phyloP scores from a whole-genome alignment of 202 grass and related monocot species.

The Saccharum hybrid region DNA sequence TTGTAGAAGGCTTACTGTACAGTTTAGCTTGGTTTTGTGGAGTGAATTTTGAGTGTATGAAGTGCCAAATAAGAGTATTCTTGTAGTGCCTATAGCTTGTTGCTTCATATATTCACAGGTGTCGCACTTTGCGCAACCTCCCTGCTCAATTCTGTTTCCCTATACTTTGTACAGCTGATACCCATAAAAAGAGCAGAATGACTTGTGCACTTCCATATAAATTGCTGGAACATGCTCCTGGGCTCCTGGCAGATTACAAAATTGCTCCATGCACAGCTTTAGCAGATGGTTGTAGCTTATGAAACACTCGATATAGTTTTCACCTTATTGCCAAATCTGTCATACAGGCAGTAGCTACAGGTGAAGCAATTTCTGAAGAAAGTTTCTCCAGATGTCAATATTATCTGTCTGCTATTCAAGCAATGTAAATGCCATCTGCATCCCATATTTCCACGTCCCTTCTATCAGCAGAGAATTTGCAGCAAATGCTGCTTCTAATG shows the following conservation, averaged over 20 bases:
- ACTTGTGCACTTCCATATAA: background rate
- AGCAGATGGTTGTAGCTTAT: background rate
- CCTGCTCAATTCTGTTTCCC: constrained; percentile 21
- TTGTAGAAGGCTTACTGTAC: constrained; percentile 38
- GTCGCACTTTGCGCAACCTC: constrained; percentile 3
- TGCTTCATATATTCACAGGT: constrained; percentile 22
- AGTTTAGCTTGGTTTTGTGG: constrained; percentile 30
- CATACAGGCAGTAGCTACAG: constrained; percentile 1
- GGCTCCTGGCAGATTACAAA: background rate
- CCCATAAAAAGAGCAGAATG: background rate
- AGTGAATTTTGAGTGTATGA: constrained; percentile 32
- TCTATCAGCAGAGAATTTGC: background rate
- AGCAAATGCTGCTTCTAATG: background rate
- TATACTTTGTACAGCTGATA: background rate
- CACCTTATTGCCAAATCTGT: constrained; percentile 7
- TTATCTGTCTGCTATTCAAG: background rate
- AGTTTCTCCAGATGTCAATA: constrained; percentile 7
- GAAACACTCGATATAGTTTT: background rate
- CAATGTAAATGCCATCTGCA: background rate
- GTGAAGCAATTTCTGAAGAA: constrained; percentile 1
- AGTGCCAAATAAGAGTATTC: constrained; percentile 34
- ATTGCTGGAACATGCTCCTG: background rate
- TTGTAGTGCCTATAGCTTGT: constrained; percentile 27
- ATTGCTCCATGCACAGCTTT: constrained; percentile 1
- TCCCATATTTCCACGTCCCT: background rate